Evolutionary conservation across 306 rosid genomes (phyloP).

Genomic region (Dicorynia guianensis): DNA sequence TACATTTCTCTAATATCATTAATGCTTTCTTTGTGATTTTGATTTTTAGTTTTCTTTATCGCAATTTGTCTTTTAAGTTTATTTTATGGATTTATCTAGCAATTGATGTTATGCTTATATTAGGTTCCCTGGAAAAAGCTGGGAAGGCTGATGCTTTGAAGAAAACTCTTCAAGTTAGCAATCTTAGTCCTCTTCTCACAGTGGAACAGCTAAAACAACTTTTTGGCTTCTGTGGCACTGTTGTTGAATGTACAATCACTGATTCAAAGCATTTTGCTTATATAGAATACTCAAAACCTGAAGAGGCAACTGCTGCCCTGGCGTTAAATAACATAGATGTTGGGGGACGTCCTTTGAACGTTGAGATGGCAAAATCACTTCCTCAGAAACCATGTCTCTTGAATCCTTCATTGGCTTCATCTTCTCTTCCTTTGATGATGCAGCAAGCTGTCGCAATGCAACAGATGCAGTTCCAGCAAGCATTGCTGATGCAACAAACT

Average conservation of each 20-base stretch:
- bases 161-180: conserved; percentile 99
- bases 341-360: conserved; percentile 98
- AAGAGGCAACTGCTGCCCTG: conserved; percentile 91
- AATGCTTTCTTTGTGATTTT: conserved; percentile 15
- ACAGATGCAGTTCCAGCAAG: conserved; percentile 99
- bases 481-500: conserved; percentile 92
- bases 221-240: conserved; percentile 95
- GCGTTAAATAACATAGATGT: conserved; percentile 94
- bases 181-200: conserved; percentile 95
- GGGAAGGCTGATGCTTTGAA: conserved; percentile 76
- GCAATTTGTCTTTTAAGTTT: not conserved
- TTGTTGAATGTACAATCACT: conserved; percentile 89
- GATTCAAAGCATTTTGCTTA: conserved; percentile 99
- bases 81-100: conserved; percentile 20
- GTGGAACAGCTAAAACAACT: conserved; percentile 96
- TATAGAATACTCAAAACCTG: conserved; percentile 95
- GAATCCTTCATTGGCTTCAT: conserved; percentile 73
- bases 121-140: conserved; percentile 83
- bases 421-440: conserved; percentile 97
- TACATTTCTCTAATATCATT: conserved; percentile 1
- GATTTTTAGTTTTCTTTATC: not conserved
- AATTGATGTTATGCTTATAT: conserved; percentile 35
- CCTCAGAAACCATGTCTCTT: conserved; percentile 66
- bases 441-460: conserved; percentile 99
- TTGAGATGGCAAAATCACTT: conserved; percentile 98